Base-by-base conservation (phyloP, 805 yeast species). In the Hanseniaspora pseudoguilliermondii region DNA sequence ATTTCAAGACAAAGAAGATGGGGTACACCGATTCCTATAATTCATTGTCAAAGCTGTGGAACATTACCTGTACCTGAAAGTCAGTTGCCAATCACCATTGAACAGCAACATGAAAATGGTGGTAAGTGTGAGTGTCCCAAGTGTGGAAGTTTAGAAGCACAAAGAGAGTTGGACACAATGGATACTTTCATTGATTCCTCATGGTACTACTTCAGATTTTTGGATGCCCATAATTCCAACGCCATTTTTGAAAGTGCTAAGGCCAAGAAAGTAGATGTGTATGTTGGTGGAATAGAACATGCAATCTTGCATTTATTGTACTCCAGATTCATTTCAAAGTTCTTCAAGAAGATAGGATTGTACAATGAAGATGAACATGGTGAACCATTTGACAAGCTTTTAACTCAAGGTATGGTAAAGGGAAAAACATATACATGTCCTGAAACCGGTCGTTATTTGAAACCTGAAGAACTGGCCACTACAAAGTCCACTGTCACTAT, bases 351-450 rank as follows among this genome's bases (percentile, higher is more conserved):
- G 25, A 74, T 75, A 36, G 89, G 88, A 1, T 63, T 76, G 59
- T 88, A 95, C 90, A 47, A 40, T 15, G 73, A 77, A 54, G 88
- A 88, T 7, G 66, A 73, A 2, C 70, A 70, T 3, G 88, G 86
- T 25, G 98, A 93, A 65, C 98, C 98, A 1, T 81, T 93, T 64
- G 76, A 72, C 57, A 78, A 77, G 58, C 73, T 93, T 38, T 82
- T 91, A 1, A 90, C 97, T 1, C 97, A 91, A 67, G 98, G 98
- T 18, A 93, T 93, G 98, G 98, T 93, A 3, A 96, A 91, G 59
- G 97, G 97, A 2, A 81, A 79, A 64, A 93, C 98, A 0, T 86
- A 66, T 61, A 72, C 74, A 8, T 83, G 90, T 60, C 93, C 96
- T 3, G 69, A 66, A 0, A 83, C 77, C 34, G 93, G 91, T 0